A percentile compares a stretch with the other conserved stretches of the same genome.
Evolutionary conservation across 2,329 filamentous ascomycete species (phyloP).

Genomic region (Alternaria solani): DNA sequence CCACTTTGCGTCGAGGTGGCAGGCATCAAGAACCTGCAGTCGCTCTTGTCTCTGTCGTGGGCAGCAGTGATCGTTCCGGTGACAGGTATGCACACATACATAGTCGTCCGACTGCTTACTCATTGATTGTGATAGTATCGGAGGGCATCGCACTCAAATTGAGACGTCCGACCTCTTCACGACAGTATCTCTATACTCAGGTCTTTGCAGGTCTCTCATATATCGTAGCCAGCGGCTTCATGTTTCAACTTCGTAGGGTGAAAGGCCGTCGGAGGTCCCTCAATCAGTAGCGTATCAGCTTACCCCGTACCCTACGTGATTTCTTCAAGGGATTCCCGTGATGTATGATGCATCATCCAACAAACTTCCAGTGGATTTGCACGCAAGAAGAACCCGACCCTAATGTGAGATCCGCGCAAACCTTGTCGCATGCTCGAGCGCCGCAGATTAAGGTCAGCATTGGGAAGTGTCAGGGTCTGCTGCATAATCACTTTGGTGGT

Average conservation of each 20-base stretch:
- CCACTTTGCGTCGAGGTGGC: conserved; percentile 54
- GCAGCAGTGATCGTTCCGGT: conserved; percentile 48
- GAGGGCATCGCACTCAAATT: conserved; percentile 55
- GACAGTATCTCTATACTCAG: conserved; percentile 50
- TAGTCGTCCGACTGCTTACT: background rate
- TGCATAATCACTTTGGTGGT: no score
- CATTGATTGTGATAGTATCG: conserved; percentile 23
- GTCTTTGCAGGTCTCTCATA: conserved; percentile 51
- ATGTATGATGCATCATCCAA: no score
- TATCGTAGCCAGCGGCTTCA: conserved; percentile 41
- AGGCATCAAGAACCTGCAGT: conserved; percentile 52
- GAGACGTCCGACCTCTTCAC: conserved; percentile 33
- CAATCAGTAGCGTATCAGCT: no score
- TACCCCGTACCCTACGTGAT: no score
- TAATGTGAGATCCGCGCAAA: no score
- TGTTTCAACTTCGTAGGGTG: conserved; percentile 30
- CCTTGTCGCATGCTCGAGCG: no score
- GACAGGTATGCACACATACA: conserved; percentile 25
- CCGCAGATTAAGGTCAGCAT: no score
- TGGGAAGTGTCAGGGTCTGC: no score
- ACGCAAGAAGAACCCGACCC: no score
- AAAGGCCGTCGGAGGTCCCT: background rate
- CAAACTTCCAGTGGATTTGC: no score
- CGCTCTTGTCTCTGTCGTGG: conserved; percentile 52
- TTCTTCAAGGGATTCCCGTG: no score